A percentile compares a stretch with the other conserved stretches of the same genome.
phyloP scores from a whole-genome alignment of 2,329 filamentous ascomycete genomes.

The Lasiodiplodia theobromae region DNA sequence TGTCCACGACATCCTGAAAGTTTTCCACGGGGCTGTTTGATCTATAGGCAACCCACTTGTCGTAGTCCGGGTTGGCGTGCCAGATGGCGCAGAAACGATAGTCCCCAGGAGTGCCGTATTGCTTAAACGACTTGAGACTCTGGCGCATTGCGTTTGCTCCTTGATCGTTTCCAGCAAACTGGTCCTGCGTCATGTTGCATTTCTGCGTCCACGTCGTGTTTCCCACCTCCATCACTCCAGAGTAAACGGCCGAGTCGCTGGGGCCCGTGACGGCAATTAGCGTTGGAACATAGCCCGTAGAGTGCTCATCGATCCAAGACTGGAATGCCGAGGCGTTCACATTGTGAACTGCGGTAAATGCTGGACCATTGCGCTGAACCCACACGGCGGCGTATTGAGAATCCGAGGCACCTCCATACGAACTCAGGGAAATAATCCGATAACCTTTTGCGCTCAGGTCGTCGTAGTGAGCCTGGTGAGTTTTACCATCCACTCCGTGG shows the following conservation, averaged over 20 bases:
- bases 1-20: slow-evolving; percentile 17
- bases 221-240: slow-evolving; percentile 35
- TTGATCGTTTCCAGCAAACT: slow-evolving; percentile 28
- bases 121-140: slow-evolving; percentile 16
- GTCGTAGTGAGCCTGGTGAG: slow-evolving; percentile 14
- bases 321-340: slow-evolving; percentile 34
- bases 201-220: slow-evolving; percentile 31
- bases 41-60: slow-evolving; percentile 33
- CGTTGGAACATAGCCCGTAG: slow-evolving; percentile 33
- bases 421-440: slow-evolving; percentile 33
- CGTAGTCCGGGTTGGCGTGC: slow-evolving; percentile 33
- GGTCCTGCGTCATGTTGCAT: slow-evolving; percentile 33
- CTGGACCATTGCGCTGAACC: slow-evolving; percentile 33
- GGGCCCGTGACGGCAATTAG: slow-evolving; percentile 37
- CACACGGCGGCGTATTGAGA: slow-evolving; percentile 36
- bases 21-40: slow-evolving; percentile 13
- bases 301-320: slow-evolving; percentile 32
- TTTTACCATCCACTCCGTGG: not conserved
- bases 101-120: slow-evolving; percentile 32
- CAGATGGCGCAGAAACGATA: slow-evolving; percentile 37
- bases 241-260: slow-evolving; percentile 34
- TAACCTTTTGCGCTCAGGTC: slow-evolving; percentile 34
- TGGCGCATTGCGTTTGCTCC: slow-evolving; percentile 32
- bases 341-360: slow-evolving; percentile 34
- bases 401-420: slow-evolving; percentile 33